Conservation (phyloP, 2,329 filamentous ascomycete species). For the Beauveria brongniartii region DNA sequence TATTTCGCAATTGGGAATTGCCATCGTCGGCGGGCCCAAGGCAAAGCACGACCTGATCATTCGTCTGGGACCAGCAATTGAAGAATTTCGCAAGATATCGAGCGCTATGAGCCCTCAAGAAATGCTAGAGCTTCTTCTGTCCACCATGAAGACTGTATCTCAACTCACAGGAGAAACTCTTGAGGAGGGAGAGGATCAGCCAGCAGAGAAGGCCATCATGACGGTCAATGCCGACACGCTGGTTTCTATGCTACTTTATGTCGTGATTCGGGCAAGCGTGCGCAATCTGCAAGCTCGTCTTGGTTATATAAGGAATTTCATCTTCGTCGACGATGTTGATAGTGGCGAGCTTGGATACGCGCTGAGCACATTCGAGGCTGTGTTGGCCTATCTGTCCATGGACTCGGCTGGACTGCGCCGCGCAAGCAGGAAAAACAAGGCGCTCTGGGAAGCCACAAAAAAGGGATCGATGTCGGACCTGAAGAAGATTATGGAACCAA, state of each 20-base stretch:
- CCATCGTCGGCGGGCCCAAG: slow-evolving; percentile 67
- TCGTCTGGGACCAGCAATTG: slow-evolving; percentile 69
- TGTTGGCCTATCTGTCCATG: slow-evolving; percentile 75
- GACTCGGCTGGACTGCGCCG: slow-evolving; percentile 76
- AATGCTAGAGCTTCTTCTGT: slow-evolving; percentile 75
- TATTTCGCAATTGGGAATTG: slow-evolving; percentile 87
- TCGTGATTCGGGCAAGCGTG: slow-evolving; percentile 85
- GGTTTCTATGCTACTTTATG: slow-evolving; percentile 82
- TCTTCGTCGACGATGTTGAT: slow-evolving; percentile 96
- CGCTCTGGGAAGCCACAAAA: slow-evolving; percentile 78
- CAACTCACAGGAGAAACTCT: slow-evolving; percentile 45
- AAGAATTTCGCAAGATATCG: slow-evolving; percentile 81
- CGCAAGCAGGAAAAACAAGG: slow-evolving; percentile 78
- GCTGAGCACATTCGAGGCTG: slow-evolving; percentile 90
- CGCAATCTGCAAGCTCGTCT: slow-evolving; percentile 81
- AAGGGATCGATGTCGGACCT: slow-evolving; percentile 70
- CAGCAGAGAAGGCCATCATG: slow-evolving; percentile 46
- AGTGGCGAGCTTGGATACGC: slow-evolving; percentile 95
- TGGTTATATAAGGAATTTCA: slow-evolving; percentile 94
- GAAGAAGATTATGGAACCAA: slow-evolving; percentile 70
- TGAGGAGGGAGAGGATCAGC: slow-evolving; percentile 24
- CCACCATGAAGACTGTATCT: slow-evolving; percentile 77
- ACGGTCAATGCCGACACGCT: slow-evolving; percentile 79
- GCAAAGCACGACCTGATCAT: slow-evolving; percentile 76
- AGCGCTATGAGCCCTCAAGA: slow-evolving; percentile 74